Percentiles rank a stretch among this genome's conserved stretches.
Conservation (phyloP, 169 alveolate species). For the Cryptosporidium sp. region DNA sequence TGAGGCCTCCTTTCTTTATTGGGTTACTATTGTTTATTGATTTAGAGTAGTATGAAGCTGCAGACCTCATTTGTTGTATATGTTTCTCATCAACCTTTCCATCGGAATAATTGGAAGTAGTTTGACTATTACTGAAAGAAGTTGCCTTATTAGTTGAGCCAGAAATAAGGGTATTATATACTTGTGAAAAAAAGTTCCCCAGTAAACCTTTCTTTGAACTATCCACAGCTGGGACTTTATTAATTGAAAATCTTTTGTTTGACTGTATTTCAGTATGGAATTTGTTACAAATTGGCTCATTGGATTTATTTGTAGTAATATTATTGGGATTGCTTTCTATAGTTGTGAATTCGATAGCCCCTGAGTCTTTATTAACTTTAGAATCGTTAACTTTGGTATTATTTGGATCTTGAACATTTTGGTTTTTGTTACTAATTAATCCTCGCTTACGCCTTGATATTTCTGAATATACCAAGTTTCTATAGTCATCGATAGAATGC, state of each 20-base stretch:
- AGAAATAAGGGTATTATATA: constrained; percentile 48
- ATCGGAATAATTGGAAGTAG: background rate
- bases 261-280: background rate
- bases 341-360: background rate
- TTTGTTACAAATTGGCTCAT: background rate
- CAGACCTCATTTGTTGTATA: constrained; percentile 64
- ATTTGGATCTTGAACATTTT: background rate
- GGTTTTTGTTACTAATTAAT: constrained; percentile 40
- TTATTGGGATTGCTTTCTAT: background rate
- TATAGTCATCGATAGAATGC: constrained; percentile 87
- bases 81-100: constrained; percentile 32
- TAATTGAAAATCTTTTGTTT: constrained; percentile 1
- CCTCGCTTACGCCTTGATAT: constrained; percentile 86
- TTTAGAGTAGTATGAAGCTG: constrained; percentile 16
- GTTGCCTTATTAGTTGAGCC: constrained; percentile 26
- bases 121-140: background rate
- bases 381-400: background rate
- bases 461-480: constrained; percentile 86
- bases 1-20: background rate
- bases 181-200: constrained; percentile 62
- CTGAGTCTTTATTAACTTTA: background rate
- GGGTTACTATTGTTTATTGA: background rate
- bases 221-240: background rate
- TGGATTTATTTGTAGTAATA: background rate
- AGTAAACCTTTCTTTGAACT: constrained; percentile 11